Evolutionary conservation across 2,329 filamentous ascomycete species (phyloP).

Genomic region (Calonectria crousiana): DNA sequence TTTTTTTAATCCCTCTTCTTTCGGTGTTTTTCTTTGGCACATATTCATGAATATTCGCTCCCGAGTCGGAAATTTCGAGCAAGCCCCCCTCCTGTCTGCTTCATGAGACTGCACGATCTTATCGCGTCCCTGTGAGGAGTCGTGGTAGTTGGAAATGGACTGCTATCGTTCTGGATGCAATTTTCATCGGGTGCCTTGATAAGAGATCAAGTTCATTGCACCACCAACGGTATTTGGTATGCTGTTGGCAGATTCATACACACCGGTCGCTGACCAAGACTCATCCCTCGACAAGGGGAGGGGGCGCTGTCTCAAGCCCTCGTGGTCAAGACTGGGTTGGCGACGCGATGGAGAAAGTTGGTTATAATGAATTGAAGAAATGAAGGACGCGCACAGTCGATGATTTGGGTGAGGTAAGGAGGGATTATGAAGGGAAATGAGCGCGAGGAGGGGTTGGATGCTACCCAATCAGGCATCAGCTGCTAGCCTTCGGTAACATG

Average conservation of each 20-base stretch:
- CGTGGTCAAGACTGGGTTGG: background rate
- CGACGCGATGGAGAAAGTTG: background rate
- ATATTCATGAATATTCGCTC: background rate
- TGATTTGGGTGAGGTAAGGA: background rate
- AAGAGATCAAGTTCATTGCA: background rate
- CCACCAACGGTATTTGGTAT: background rate
- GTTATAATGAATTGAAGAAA: background rate
- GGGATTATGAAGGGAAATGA: background rate
- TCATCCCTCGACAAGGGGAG: background rate
- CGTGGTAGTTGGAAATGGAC: background rate
- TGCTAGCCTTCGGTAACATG: background rate
- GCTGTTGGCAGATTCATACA: too few species aligned
- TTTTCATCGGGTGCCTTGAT: background rate
- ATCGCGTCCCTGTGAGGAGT: background rate
- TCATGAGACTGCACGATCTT: background rate
- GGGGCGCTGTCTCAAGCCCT: background rate
- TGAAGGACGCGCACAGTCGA: background rate
- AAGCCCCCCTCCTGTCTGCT: background rate
- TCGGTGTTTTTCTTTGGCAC: background rate
- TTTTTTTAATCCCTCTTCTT: background rate
- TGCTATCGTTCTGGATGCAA: background rate
- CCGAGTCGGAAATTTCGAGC: background rate
- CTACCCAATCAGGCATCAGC: constrained; percentile 1
- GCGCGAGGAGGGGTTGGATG: background rate
- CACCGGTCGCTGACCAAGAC: background rate